These are phyloP conservation scores for rapeseed (Brassica napus) DNA, from an alignment of 345 rosid genomes.

Conservation along the genomic window Da-Ae NC_063435.1:8347501-8348000, in stretches of 20 bases:
- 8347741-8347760: conserved; percentile 3
- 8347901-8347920: background rate
- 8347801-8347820: conserved; percentile 12
- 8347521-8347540: conserved; percentile 55
- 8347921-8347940: conserved; percentile 3
- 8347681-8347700: conserved; percentile 39
- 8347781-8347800: background rate
- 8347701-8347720: conserved; percentile 47
- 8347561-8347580: conserved; percentile 44
- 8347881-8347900: conserved; percentile 16
- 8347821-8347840: background rate
- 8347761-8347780: conserved; percentile 39
- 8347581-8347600: conserved; percentile 30
- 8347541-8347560: conserved; percentile 51
- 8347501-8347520: conserved; percentile 56
- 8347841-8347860: conserved; percentile 18
- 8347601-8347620: background rate
- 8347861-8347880: background rate
- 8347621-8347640: conserved; percentile 28
- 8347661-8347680: conserved; percentile 41
- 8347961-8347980: background rate
- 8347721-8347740: conserved; percentile 29
- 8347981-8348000: background rate
- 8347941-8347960: background rate
- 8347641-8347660: conserved; percentile 46